Base-by-base conservation (phyloP, 1,284 basidiomycete genomes). In the Ganoderma boninense region DNA sequence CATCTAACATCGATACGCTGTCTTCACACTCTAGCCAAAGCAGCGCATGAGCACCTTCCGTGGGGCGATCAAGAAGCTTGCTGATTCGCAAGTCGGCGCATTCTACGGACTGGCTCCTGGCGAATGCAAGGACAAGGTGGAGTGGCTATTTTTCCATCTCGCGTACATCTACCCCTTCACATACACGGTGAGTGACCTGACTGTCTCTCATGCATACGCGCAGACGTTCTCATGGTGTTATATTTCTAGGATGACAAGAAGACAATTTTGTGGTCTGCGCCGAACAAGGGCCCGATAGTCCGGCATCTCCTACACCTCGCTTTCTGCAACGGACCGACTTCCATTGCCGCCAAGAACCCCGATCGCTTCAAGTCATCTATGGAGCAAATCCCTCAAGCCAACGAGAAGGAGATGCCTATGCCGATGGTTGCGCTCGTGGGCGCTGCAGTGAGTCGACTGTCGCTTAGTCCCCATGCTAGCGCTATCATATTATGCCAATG, bases 341-440 rank as follows among this genome's bases (percentile, higher is more conserved):
- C 52, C 11, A 38, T 56, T 13, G 49, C 64, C 1, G 38, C 13
- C 18, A 38, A 38, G 11, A 46, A 65, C 38, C 32, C 46, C 3
- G 35, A 38, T 1, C 49, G n/a, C 11, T 65, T 65, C 52, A 23
- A 26, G 23, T 65, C 64, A 2, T 56, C 64, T 5, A 32, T 54
- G 4, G 32, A 49, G 4, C 8, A 44, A 1, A 56, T 26, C 13
- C 54, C 54, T 2, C 64, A 57, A 38, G 32, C 13, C 3, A 4
- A 38, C 16, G 49, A 65, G 52, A 54, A 49, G 38, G 64, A 65
- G 64, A 65, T 65, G 14, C 64, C 64, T 5, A 65, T 65, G 49
- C 46, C n/a, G 20, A 54, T 65, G 49, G 49, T 65, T 13, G 64
- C 64, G 0, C 64, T 65, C 3, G 35, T 65, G 14, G 49, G 49